Evolutionary conservation across 805 yeast species (phyloP).

Genomic region (Yarrowia sp.): DNA sequence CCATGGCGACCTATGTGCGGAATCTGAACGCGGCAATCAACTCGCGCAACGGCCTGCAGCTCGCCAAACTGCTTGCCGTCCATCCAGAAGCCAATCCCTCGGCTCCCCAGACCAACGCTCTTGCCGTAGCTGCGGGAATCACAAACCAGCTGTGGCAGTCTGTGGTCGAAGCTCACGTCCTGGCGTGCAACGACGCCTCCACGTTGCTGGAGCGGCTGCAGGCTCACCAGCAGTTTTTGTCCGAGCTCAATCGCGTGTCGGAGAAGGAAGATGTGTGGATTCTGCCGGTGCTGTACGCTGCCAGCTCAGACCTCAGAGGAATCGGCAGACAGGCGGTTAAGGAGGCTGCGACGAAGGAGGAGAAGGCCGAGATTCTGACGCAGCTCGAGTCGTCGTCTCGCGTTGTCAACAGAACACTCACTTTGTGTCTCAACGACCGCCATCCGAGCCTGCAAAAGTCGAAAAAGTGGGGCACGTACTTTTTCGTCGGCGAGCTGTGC

Average conservation of each 20-base stretch:
- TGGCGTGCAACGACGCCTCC: background rate
- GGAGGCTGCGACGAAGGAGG: conserved; percentile 11
- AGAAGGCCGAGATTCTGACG: background rate
- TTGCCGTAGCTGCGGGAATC: conserved; percentile 11
- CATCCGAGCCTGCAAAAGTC: conserved; percentile 49
- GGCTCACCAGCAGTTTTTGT: conserved; percentile 5
- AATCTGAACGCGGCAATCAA: conserved; percentile 1
- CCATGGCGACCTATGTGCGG: conserved; percentile 14
- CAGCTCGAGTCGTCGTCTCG: conserved; percentile 55
- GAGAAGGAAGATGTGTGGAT: conserved; percentile 75
- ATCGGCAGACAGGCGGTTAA: background rate
- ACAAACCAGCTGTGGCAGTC: conserved; percentile 6
- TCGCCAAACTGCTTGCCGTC: background rate
- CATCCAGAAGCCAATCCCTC: background rate
- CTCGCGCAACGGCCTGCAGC: conserved; percentile 4
- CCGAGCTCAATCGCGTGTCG: conserved; percentile 63
- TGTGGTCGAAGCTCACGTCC: background rate
- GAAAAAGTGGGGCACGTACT: conserved; percentile 64
- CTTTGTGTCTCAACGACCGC: conserved; percentile 74
- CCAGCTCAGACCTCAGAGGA: conserved; percentile 36
- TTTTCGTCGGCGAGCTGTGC: conserved; percentile 67
- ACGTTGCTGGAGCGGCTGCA: conserved; percentile 1
- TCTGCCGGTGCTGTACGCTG: conserved; percentile 35
- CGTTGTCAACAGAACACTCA: conserved; percentile 69
- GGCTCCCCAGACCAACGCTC: conserved; percentile 10